Evolutionary conservation across 768 basidiomycete species (phyloP).

Genomic region (Leccinum imitatum): DNA sequence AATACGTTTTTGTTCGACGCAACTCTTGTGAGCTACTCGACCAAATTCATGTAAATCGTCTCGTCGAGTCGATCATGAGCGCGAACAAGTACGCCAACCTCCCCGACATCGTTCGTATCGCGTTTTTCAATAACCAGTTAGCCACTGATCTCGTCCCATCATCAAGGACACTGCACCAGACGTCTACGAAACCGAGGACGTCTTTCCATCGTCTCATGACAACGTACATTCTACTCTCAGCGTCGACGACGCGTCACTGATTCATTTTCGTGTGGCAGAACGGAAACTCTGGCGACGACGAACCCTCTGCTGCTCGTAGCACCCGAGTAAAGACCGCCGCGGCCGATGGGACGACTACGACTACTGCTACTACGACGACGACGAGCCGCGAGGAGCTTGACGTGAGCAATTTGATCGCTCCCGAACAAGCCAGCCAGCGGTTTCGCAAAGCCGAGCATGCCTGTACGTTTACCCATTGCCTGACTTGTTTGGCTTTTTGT

Average conservation of each 20-base stretch:
- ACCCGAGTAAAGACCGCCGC: conserved; percentile 29
- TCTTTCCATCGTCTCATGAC: conserved; percentile 51
- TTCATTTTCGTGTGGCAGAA: conserved; percentile 37
- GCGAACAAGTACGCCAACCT: conserved; percentile 81
- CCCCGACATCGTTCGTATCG: conserved; percentile 80
- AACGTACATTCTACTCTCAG: conserved; percentile 37
- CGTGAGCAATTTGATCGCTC: conserved; percentile 55
- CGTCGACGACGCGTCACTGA: neutral
- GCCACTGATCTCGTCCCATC: conserved; percentile 5
- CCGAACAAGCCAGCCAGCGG: conserved; percentile 65
- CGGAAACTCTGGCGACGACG: conserved; percentile 69
- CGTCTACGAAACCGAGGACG: conserved; percentile 89
- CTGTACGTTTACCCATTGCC: no score
- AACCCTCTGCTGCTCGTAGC: conserved; percentile 40
- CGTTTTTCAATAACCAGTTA: no score
- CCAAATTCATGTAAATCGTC: neutral
- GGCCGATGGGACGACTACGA: conserved; percentile 32
- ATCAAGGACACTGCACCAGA: conserved; percentile 85
- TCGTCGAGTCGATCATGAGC: conserved; percentile 43
- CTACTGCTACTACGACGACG: conserved; percentile 1
- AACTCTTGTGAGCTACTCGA: neutral
- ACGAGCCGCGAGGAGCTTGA: conserved; percentile 67
- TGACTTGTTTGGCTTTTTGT: neutral
- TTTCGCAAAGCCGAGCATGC: conserved; percentile 73
- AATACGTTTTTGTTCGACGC: neutral